A percentile compares a stretch with the other conserved stretches of the same genome.
phyloP scores from a whole-genome alignment of 441 rosid genomes.

The Daphne laureola region DNA sequence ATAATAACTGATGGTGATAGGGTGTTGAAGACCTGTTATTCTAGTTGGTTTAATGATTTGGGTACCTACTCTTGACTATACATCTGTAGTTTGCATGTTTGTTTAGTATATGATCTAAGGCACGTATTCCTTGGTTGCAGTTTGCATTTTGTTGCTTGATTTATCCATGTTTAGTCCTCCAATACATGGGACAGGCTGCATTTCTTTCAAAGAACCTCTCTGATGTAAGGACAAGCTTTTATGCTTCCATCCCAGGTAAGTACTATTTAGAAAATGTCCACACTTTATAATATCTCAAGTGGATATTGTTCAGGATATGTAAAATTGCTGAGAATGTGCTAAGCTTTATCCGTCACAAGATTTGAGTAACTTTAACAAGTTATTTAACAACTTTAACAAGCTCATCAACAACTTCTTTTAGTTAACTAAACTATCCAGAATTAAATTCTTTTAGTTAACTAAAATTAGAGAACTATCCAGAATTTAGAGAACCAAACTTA shows the following conservation, averaged over 20 bases:
- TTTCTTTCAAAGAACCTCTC: slow-evolving; percentile 73
- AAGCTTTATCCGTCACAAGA: neutral
- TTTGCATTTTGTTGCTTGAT: slow-evolving; percentile 61
- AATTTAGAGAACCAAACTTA: no score
- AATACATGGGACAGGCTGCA: slow-evolving; percentile 97
- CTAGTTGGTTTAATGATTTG: no score
- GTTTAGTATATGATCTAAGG: slow-evolving; percentile 7
- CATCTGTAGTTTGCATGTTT: no score
- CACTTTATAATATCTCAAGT: no score
- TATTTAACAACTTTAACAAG: no score
- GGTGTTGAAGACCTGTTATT: no score
- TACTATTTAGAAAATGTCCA: neutral
- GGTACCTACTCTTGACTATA: no score
- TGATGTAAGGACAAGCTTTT: slow-evolving; percentile 53
- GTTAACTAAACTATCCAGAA: no score
- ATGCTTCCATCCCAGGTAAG: slow-evolving; percentile 83
- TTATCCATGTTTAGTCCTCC: slow-evolving; percentile 91
- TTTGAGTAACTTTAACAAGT: neutral
- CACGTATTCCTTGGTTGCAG: slow-evolving; percentile 38
- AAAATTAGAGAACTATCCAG: no score
- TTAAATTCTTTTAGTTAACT: no score
- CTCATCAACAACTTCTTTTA: no score
- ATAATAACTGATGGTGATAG: no score
- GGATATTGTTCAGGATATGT: neutral
- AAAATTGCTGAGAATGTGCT: neutral